These are phyloP conservation scores for Rhododendron molle DNA, from an alignment of 148 eudicot species.

Conservation along the genomic window DNA sequence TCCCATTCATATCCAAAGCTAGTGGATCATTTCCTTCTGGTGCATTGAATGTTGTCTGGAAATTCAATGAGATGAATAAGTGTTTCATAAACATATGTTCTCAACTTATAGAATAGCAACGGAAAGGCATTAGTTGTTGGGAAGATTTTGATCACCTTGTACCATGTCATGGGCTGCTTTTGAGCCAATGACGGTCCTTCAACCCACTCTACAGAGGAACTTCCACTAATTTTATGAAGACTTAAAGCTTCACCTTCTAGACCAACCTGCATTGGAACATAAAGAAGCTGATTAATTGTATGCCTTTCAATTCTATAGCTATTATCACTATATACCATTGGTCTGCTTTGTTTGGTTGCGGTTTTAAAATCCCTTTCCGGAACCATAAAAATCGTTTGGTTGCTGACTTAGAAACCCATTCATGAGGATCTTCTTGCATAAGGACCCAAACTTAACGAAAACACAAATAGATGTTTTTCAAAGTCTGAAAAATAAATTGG, in stretches of 20 bases:
- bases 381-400: background rate
- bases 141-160: conserved; percentile 47
- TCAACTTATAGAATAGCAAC: background rate
- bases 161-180: conserved; percentile 65
- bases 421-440: background rate
- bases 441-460: background rate
- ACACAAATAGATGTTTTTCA: background rate
- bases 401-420: background rate
- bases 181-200: conserved; percentile 41
- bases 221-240: conserved; percentile 53
- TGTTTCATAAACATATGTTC: background rate
- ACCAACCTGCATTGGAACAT: conserved; percentile 52
- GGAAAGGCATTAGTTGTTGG: background rate
- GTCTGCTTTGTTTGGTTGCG: background rate
- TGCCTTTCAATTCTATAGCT: background rate
- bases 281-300: background rate
- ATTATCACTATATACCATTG: background rate
- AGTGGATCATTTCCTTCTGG: conserved; percentile 70
- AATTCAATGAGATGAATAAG: background rate
- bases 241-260: conserved; percentile 59
- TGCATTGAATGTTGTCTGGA: conserved; percentile 58
- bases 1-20: conserved; percentile 71
- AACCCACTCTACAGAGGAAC: conserved; percentile 70
- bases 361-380: background rate
- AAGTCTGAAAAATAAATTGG: background rate